A percentile compares a stretch with the other conserved stretches of the same genome.
Evolutionary conservation across 2,329 filamentous ascomycete species (phyloP).

Genomic region (Colletotrichum destructivum): DNA sequence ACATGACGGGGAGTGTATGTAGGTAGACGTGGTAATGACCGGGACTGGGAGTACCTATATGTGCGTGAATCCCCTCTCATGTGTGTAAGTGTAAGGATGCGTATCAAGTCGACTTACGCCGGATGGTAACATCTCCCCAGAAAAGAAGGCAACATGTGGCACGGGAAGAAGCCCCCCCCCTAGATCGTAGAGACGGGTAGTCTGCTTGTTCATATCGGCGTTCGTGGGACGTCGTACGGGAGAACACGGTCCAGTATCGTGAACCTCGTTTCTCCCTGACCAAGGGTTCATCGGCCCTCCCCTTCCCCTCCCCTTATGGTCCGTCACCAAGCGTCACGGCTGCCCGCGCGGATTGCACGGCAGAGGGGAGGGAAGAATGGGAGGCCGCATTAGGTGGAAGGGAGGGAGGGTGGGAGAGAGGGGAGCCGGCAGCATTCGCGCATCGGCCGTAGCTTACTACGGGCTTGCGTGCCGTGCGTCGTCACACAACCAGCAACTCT

Average conservation of each 20-base stretch:
- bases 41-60: background rate
- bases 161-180: background rate
- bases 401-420: background rate
- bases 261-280: too few species aligned
- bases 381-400: too few species aligned
- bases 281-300: background rate
- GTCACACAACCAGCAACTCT: background rate
- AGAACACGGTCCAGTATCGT: too few species aligned
- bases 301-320: background rate
- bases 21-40: background rate
- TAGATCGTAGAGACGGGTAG: conserved; percentile 41
- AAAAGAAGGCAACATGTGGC: background rate
- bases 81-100: background rate
- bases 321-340: background rate
- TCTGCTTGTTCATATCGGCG: conserved; percentile 41
- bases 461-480: background rate
- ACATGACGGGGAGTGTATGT: background rate
- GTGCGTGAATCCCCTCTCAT: background rate
- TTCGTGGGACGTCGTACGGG: conserved; percentile 34
- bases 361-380: too few species aligned
- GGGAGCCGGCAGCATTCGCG: background rate
- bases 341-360: too few species aligned
- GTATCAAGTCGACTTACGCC: too few species aligned
- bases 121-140: too few species aligned
- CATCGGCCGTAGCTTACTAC: background rate